Percentiles rank a stretch among this genome's conserved stretches.
phyloP scores from a whole-genome alignment of 192 early-diverging fungal species.

The Phlyctochytrium bullatum region DNA sequence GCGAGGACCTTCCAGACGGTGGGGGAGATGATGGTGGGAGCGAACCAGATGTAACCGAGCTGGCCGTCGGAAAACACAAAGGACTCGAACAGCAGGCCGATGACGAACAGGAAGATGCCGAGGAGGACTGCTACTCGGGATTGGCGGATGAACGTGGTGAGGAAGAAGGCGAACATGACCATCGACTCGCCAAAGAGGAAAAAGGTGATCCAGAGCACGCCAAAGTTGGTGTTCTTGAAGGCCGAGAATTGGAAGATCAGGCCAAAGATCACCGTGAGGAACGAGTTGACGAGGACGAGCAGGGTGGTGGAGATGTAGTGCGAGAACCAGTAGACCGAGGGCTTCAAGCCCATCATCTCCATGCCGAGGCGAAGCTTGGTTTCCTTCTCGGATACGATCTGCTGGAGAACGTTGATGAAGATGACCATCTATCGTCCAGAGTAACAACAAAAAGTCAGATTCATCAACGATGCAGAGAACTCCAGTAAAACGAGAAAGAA shows the following conservation, averaged over 20 bases:
- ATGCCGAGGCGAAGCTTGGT: slow-evolving; percentile 65
- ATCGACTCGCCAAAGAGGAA: slow-evolving; percentile 74
- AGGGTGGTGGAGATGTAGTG: slow-evolving; percentile 59
- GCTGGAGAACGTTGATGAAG: slow-evolving; percentile 64
- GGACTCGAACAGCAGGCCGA: slow-evolving; percentile 70
- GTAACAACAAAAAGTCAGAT: too few relatives aligned
- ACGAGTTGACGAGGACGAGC: slow-evolving; percentile 53
- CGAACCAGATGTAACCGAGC: slow-evolving; percentile 53
- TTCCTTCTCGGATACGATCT: slow-evolving; percentile 75
- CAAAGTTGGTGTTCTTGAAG: slow-evolving; percentile 63
- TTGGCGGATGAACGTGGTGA: slow-evolving; percentile 65
- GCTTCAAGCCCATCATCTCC: slow-evolving; percentile 78
- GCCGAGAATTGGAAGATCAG: slow-evolving; percentile 59
- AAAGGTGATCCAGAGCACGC: slow-evolving; percentile 59
- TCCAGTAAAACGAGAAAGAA: neutral
- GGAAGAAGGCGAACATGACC: slow-evolving; percentile 65
- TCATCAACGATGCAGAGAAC: neutral
- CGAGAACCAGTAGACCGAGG: slow-evolving; percentile 64
- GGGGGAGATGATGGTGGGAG: neutral
- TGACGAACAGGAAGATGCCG: slow-evolving; percentile 78
- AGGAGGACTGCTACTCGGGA: slow-evolving; percentile 63
- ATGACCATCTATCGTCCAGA: slow-evolving; percentile 48
- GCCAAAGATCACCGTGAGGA: slow-evolving; percentile 61
- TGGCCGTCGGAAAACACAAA: slow-evolving; percentile 46
- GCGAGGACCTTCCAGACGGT: slow-evolving; percentile 30